Conservation (phyloP, 2,329 filamentous ascomycete genomes). For the Calonectria montana region DNA sequence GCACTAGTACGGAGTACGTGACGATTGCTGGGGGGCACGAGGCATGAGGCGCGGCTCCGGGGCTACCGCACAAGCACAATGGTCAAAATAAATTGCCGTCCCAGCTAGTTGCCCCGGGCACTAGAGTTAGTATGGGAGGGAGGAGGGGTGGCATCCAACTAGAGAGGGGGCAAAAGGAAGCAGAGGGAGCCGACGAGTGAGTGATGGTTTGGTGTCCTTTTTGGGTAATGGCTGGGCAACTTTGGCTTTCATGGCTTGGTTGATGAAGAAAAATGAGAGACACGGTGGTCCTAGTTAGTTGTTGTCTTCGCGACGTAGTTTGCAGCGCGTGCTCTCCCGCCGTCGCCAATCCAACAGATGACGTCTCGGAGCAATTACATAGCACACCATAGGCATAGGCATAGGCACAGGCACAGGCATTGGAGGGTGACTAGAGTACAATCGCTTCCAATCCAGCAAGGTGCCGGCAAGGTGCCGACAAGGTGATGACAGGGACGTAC, state of each 20-base stretch:
- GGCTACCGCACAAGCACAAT: conserved; percentile 11
- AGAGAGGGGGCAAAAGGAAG: not conserved
- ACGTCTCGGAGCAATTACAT: conserved; percentile 18
- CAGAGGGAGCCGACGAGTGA: conserved; percentile 11
- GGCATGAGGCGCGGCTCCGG: conserved; percentile 22
- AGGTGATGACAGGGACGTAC: conserved; percentile 1
- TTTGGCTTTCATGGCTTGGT: conserved; percentile 17
- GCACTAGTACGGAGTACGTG: not conserved
- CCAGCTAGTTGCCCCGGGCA: not conserved
- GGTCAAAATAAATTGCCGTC: conserved; percentile 2
- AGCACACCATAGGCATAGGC: not conserved
- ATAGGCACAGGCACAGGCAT: not conserved
- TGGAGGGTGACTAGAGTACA: not conserved
- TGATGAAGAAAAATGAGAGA: not conserved
- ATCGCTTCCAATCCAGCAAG: not conserved
- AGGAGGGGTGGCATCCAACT: conserved; percentile 16
- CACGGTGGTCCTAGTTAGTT: not conserved
- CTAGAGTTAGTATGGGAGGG: conserved; percentile 1
- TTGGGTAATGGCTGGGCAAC: conserved; percentile 31
- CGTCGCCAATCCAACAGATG: conserved; percentile 17
- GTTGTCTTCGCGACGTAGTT: too few species aligned
- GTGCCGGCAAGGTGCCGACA: conserved; percentile 9
- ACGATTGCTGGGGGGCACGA: conserved; percentile 16
- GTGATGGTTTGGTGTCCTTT: conserved; percentile 13
- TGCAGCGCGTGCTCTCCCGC: not conserved